phyloP scores from a whole-genome alignment of 257 asterid genomes.

The Nemophila menziesii region DNA sequence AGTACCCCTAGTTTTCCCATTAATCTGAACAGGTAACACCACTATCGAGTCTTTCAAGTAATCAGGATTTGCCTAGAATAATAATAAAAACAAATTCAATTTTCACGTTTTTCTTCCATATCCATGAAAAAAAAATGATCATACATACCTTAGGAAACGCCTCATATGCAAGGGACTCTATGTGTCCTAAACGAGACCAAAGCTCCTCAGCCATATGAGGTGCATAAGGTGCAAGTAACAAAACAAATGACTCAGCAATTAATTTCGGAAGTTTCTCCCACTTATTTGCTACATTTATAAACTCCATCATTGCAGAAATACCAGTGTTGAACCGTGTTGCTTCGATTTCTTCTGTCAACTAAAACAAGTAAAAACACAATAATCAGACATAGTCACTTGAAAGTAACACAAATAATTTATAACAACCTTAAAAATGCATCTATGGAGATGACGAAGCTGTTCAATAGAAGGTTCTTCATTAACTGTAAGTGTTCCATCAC shows the following conservation, averaged over 20 bases:
- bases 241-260: constrained; percentile 50
- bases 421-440: constrained; percentile 84
- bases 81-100: neutral
- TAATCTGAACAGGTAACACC: constrained; percentile 76
- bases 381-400: neutral
- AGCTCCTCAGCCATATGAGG: constrained; percentile 98
- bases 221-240: constrained; percentile 90
- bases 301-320: constrained; percentile 99
- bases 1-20: constrained; percentile 94
- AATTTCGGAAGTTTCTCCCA: constrained; percentile 88
- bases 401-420: constrained; percentile 1
- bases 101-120: neutral
- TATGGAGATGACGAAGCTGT: constrained; percentile 71
- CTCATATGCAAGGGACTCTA: constrained; percentile 58
- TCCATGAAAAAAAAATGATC: neutral
- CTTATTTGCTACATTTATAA: constrained; percentile 88
- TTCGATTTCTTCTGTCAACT: constrained; percentile 92
- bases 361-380: constrained; percentile 10
- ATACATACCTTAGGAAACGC: constrained; percentile 67
- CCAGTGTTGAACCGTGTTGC: constrained; percentile 94
- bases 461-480: constrained; percentile 63
- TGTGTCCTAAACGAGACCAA: constrained; percentile 81
- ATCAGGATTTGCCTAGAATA: constrained; percentile 56
- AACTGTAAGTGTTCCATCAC: constrained; percentile 46
- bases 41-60: constrained; percentile 61